Evolutionary conservation across 148 eudicot genomes (phyloP).

Genomic region (Spergularia marina): DNA sequence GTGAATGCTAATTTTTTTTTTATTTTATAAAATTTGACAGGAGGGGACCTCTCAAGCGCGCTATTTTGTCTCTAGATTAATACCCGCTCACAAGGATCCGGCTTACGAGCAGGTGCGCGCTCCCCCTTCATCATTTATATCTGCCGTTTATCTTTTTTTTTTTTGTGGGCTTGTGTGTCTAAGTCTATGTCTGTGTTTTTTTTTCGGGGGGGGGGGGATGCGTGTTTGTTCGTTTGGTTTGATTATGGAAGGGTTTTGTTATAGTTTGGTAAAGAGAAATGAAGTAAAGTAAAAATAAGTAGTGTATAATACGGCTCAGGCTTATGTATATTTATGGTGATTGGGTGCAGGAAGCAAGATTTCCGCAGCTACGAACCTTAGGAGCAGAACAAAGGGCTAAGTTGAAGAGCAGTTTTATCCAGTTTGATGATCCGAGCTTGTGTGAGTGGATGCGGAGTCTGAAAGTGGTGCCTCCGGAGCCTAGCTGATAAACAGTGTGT

Average conservation of each 20-base stretch:
- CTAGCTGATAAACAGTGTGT: slow-evolving; percentile 24
- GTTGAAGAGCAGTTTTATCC: slow-evolving; percentile 87
- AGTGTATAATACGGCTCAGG: neutral
- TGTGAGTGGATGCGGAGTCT: slow-evolving; percentile 97
- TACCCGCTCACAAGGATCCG: slow-evolving; percentile 98
- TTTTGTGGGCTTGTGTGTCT: neutral
- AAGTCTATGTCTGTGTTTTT: too few relatives aligned
- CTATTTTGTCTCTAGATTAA: slow-evolving; percentile 82
- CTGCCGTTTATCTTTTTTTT: neutral
- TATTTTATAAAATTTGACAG: slow-evolving; percentile 37
- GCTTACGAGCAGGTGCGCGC: slow-evolving; percentile 81
- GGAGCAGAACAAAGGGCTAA: slow-evolving; percentile 75
- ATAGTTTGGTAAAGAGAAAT: too few relatives aligned
- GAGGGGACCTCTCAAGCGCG: slow-evolving; percentile 98
- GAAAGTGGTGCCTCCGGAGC: slow-evolving; percentile 86
- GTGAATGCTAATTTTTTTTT: neutral
- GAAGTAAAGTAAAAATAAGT: neutral
- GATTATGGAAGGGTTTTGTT: too few relatives aligned
- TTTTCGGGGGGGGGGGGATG: too few relatives aligned
- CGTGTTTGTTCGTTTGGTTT: too few relatives aligned
- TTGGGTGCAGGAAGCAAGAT: slow-evolving; percentile 85
- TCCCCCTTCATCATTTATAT: neutral
- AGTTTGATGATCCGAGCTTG: slow-evolving; percentile 95
- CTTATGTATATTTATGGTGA: slow-evolving; percentile 1
- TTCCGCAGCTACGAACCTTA: slow-evolving; percentile 85